phyloP scores from a whole-genome alignment of 371 early-diverging fungal species.

The Blakeslea trispora region DNA sequence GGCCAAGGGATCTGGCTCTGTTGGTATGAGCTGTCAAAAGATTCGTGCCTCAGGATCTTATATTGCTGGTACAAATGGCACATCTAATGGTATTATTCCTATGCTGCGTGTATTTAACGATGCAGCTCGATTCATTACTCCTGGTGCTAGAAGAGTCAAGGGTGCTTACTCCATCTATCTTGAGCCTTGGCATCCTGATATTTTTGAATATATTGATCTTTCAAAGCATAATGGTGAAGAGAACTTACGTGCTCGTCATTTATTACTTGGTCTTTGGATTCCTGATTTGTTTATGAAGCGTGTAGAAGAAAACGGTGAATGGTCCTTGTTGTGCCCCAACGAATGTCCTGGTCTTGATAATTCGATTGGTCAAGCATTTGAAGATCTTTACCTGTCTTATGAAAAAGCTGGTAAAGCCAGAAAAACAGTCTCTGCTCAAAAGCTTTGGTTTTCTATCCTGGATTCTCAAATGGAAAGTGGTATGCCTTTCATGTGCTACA shows the following conservation, averaged over 20 bases:
- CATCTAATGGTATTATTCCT: constrained; percentile 93
- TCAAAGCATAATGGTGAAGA: constrained; percentile 95
- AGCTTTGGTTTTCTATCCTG: constrained; percentile 94
- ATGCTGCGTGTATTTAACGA: constrained; percentile 95
- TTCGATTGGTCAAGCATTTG: constrained; percentile 90
- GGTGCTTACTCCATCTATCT: constrained; percentile 94
- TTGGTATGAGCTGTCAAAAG: constrained; percentile 92
- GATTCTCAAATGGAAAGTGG: constrained; percentile 97
- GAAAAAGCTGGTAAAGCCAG: constrained; percentile 79
- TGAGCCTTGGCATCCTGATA: constrained; percentile 97
- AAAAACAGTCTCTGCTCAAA: constrained; percentile 85
- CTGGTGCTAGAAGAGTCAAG: constrained; percentile 94
- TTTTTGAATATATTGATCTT: constrained; percentile 92
- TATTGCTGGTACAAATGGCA: constrained; percentile 93
- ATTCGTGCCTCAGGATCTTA: constrained; percentile 87
- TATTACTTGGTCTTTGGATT: constrained; percentile 94
- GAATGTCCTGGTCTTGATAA: constrained; percentile 86
- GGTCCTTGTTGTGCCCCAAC: constrained; percentile 95
- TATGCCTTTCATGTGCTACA: constrained; percentile 97
- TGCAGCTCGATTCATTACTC: constrained; percentile 93
- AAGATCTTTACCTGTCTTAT: constrained; percentile 75
- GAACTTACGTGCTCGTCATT: constrained; percentile 89
- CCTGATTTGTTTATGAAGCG: constrained; percentile 97
- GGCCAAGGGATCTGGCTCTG: constrained; percentile 92
- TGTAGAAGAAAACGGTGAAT: constrained; percentile 89